A percentile compares a stretch with the other conserved stretches of the same genome.
Conservation (phyloP, 1,139 yeast genomes). For the Martiniozyma asiatica region DNA sequence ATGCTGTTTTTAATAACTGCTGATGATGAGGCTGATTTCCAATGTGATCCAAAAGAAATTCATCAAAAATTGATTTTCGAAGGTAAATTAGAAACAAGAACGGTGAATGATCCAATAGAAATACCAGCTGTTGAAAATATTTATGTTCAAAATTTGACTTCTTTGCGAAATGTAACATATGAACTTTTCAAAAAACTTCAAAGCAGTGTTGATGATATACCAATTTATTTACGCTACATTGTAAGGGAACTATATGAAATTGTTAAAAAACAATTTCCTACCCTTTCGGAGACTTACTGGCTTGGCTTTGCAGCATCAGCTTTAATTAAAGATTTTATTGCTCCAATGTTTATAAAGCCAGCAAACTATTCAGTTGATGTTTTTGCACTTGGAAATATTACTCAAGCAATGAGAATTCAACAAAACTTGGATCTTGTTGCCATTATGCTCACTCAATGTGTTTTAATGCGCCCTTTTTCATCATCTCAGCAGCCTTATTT, state of each 20-base stretch:
- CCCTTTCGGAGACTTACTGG: constrained; percentile 39
- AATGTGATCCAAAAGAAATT: constrained; percentile 69
- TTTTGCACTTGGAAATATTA: constrained; percentile 12
- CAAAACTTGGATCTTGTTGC: constrained; percentile 49
- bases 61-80: constrained; percentile 35
- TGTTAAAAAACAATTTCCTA: constrained; percentile 36
- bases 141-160: constrained; percentile 66
- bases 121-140: constrained; percentile 56
- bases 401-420: constrained; percentile 19
- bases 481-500: constrained; percentile 46
- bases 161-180: constrained; percentile 59
- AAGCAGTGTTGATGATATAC: constrained; percentile 35
- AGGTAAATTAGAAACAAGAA: constrained; percentile 23
- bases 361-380: constrained; percentile 49
- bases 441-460: constrained; percentile 53
- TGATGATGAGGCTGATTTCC: constrained; percentile 54
- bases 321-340: constrained; percentile 49
- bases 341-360: constrained; percentile 58
- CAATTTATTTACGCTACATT: constrained; percentile 48
- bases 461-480: constrained; percentile 54
- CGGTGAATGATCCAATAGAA: constrained; percentile 51
- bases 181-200: constrained; percentile 38
- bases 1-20: constrained; percentile 32
- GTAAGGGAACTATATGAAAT: constrained; percentile 27
- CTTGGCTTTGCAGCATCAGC: constrained; percentile 61